Evolutionary conservation across 129 eudicot species (phyloP), one percentile per base, ranked within the genome.

Genomic region (Helichrysum umbraculigerum): DNA sequence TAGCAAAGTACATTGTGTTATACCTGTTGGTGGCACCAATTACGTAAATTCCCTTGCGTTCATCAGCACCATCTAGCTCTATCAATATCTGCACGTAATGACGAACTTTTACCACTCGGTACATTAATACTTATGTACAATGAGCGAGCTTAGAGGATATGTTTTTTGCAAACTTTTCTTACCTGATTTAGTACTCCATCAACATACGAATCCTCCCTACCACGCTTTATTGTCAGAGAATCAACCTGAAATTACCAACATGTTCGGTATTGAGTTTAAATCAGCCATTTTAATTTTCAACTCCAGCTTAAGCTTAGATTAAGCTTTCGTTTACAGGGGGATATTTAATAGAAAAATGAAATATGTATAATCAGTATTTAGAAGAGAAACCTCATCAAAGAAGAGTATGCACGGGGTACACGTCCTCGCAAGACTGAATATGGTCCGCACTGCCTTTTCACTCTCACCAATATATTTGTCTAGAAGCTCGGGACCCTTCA

Each of bases 1-100:
- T 51, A 33, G 6, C 42, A n/a, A 54, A 58, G 47, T 68, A 25
- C n/a, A n/a, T n/a, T 35, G 44, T 65, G 39, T 39, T 51, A 32
- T 73, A 93, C 99, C 99, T 88, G 82, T 94, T 91, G 42, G 99
- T 94, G 58, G 99, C 99, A 76, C 96, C 96, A 79, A 89, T 92
- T 20, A 92, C 81, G 78, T 85, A 94, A 80, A 94, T 97, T 8
- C 99, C 99, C 51, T 80, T 75, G 35, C 99, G 82, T 59, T 89
- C 80, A 37, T 91, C 99, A 29, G 91, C 89, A 30, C 97, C 97
- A 72, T 89, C 97, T 72, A 94, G 84, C 79, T 94, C 99, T 59
- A 89, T 83, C 81, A 94, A 81, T 56, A 94, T 84, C 99, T 93
- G 86, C 83, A 35, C 50, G 57, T 37, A 22, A 37, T 25, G 67